Evolutionary conservation across 2,329 filamentous ascomycete species (phyloP).

Genomic region (Ophiocordyceps camponoti-saundersi): DNA sequence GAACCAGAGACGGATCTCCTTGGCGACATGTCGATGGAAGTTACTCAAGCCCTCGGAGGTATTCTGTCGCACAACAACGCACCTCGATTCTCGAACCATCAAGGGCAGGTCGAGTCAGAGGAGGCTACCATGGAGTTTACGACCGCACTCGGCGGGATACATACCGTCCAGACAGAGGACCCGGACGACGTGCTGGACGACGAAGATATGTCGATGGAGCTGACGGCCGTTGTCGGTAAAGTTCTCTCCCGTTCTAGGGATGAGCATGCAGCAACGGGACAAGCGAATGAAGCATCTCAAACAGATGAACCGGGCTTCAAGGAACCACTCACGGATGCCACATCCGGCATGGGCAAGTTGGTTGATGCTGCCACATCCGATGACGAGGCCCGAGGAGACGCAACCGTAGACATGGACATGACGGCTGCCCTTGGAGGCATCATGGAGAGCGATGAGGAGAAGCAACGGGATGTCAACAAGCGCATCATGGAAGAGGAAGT

Average conservation of each 20-base stretch:
- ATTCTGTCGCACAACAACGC: conserved; percentile 40
- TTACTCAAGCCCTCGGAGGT: conserved; percentile 65
- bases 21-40: conserved; percentile 83
- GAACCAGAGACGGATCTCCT: conserved; percentile 27
- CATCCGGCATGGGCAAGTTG: conserved; percentile 38
- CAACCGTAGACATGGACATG: conserved; percentile 50
- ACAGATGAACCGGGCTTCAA: conserved; percentile 11
- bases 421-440: conserved; percentile 48
- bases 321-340: conserved; percentile 35
- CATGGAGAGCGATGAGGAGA: conserved; percentile 20
- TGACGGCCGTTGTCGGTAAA: conserved; percentile 48
- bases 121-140: conserved; percentile 64
- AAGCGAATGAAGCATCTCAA: conserved; percentile 9
- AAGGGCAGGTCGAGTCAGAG: conserved; percentile 17
- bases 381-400: conserved; percentile 5
- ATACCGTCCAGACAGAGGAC: conserved; percentile 14
- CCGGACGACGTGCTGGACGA: conserved; percentile 25
- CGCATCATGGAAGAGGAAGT: conserved; percentile 42
- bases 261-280: conserved; percentile 7
- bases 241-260: conserved; percentile 22
- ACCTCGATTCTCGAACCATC: not conserved
- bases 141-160: conserved; percentile 57
- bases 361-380: conserved; percentile 10
- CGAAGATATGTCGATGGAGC: conserved; percentile 66
- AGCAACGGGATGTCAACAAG: conserved; percentile 25